phyloP scores from a whole-genome alignment of 495 filamentous ascomycete species.

The Platismatia glauca region DNA sequence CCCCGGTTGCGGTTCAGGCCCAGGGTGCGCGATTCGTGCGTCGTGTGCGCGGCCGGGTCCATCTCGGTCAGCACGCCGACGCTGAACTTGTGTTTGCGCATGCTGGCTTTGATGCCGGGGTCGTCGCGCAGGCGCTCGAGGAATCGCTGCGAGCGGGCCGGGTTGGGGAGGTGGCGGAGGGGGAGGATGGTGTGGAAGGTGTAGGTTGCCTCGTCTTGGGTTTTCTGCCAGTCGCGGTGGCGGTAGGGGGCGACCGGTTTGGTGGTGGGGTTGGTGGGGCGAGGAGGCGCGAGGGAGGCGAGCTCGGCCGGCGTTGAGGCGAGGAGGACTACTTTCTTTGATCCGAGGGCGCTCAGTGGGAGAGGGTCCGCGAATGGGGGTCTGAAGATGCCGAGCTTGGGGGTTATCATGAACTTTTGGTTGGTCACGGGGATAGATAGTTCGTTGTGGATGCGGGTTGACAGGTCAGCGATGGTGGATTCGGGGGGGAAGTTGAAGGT shows the following conservation, averaged over 20 bases:
- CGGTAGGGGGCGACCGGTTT: slow-evolving; percentile 31
- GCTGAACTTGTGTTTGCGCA: slow-evolving; percentile 74
- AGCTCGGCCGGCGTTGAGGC: slow-evolving; percentile 49
- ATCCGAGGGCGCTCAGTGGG: slow-evolving; percentile 42
- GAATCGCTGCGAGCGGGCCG: slow-evolving; percentile 57
- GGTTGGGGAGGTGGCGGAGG: slow-evolving; percentile 68
- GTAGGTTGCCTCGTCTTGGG: slow-evolving; percentile 54
- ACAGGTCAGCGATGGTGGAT: slow-evolving; percentile 54
- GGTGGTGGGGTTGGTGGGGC: slow-evolving; percentile 35
- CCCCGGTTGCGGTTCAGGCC: slow-evolving; percentile 84
- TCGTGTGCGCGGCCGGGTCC: slow-evolving; percentile 79
- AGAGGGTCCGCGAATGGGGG: slow-evolving; percentile 50
- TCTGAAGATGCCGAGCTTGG: slow-evolving; percentile 59
- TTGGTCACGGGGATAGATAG: slow-evolving; percentile 58
- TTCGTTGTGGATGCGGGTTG: slow-evolving; percentile 36
- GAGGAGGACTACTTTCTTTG: slow-evolving; percentile 55
- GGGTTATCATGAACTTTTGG: slow-evolving; percentile 67
- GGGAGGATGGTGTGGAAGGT: slow-evolving; percentile 74
- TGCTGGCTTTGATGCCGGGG: slow-evolving; percentile 72
- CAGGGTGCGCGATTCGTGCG: slow-evolving; percentile 66
- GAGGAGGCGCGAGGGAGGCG: slow-evolving; percentile 33
- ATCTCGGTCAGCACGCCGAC: slow-evolving; percentile 92
- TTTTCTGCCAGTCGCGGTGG: slow-evolving; percentile 34
- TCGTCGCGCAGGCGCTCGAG: slow-evolving; percentile 71
- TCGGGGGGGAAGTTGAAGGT: slow-evolving; percentile 35